Evolutionary conservation across 73 alveolate species (phyloP).

Genomic region (Diophrys appendiculata): DNA sequence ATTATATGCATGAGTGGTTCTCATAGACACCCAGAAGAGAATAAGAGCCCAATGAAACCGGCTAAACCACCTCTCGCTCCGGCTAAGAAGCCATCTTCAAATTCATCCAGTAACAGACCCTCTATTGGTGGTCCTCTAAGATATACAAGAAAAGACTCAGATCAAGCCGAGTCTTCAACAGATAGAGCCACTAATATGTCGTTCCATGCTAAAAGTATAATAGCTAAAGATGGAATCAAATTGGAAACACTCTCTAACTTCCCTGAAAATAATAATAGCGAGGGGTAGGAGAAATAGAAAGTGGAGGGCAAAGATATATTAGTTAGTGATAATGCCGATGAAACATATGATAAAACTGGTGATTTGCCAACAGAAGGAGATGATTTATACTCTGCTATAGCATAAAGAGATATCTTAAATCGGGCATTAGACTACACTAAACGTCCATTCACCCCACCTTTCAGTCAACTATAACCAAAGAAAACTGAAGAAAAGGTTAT

Average conservation of each 20-base stretch:
- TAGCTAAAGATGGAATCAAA: neutral
- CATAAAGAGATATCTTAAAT: constrained; percentile 4
- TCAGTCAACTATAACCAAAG: neutral
- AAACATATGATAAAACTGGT: neutral
- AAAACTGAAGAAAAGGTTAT: too few species aligned
- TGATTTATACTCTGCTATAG: neutral
- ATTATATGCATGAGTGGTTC: neutral
- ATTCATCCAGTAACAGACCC: too few species aligned
- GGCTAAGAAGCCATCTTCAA: neutral
- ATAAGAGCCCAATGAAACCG: neutral
- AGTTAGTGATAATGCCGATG: constrained; percentile 5
- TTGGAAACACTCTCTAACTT: neutral
- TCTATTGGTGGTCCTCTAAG: too few species aligned
- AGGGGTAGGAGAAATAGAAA: neutral
- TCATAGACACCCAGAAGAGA: neutral
- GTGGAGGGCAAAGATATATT: neutral
- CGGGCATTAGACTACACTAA: too few species aligned
- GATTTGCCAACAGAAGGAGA: neutral
- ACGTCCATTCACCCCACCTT: neutral
- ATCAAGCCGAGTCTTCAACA: neutral
- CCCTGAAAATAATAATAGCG: neutral
- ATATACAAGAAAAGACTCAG: too few species aligned
- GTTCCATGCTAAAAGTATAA: neutral
- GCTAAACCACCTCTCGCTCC: constrained; percentile 13
- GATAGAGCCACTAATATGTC: neutral